These are phyloP conservation scores for Epichloe aotearoae DNA, from an alignment of 2,329 filamentous ascomycete species.

Conservation along the genomic window DNA sequence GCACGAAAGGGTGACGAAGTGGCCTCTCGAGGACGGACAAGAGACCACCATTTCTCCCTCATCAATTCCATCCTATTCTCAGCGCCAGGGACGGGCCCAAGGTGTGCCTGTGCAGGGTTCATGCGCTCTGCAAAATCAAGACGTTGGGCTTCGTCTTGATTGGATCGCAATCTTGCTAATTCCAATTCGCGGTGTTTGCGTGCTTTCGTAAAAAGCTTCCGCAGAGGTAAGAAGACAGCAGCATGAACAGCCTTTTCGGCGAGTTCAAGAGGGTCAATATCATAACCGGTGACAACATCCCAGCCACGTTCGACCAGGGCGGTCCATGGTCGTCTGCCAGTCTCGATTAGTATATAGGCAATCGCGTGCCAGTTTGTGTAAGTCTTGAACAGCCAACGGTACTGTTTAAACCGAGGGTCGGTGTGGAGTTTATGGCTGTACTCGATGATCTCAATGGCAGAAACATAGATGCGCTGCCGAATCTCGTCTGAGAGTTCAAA, in stretches of 20 bases:
- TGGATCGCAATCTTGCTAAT: constrained; percentile 31
- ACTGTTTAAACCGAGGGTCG: constrained; percentile 35
- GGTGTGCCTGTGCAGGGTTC: constrained; percentile 29
- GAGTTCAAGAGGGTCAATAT: constrained; percentile 27
- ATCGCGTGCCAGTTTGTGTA: constrained; percentile 40
- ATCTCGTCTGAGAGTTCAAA: constrained; percentile 45
- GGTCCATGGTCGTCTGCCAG: constrained; percentile 33
- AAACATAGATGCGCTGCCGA: constrained; percentile 56
- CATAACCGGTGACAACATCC: constrained; percentile 29
- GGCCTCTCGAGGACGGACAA: constrained; percentile 26
- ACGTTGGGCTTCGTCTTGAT: constrained; percentile 34
- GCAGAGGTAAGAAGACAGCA: constrained; percentile 39
- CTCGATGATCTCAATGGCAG: constrained; percentile 63
- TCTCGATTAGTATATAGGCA: constrained; percentile 34
- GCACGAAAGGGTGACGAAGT: not conserved
- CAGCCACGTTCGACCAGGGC: constrained; percentile 37
- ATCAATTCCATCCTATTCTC: constrained; percentile 32
- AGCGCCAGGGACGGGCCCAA: constrained; percentile 33
- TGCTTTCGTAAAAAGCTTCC: constrained; percentile 40
- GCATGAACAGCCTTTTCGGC: constrained; percentile 31
- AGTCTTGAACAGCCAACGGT: constrained; percentile 36
- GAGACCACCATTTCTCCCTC: constrained; percentile 35
- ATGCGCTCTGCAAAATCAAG: constrained; percentile 36
- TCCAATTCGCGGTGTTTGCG: constrained; percentile 38
- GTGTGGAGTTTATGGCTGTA: constrained; percentile 51